A percentile compares a stretch with the other conserved stretches of the same genome.
phyloP scores from a whole-genome alignment of 495 filamentous ascomycete genomes.

The Penicillium diatomitis region DNA sequence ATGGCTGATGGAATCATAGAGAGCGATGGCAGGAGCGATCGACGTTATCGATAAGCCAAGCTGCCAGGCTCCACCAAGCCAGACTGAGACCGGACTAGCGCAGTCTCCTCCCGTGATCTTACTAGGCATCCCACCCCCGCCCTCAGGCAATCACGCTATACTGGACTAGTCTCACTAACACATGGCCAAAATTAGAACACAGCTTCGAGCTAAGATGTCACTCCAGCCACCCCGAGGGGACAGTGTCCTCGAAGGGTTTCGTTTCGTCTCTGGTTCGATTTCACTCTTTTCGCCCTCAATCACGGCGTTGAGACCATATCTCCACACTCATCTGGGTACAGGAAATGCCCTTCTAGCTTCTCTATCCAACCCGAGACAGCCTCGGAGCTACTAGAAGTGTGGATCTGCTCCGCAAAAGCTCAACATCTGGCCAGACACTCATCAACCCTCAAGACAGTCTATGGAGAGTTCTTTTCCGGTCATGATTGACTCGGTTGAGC shows the following conservation, averaged over 20 bases:
- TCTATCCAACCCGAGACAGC: too few species aligned
- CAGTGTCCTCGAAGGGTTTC: conserved; percentile 10
- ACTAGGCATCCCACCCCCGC: too few species aligned
- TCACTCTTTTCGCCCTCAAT: background rate
- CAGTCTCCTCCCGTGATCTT: conserved; percentile 7
- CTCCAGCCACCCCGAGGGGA: conserved; percentile 22
- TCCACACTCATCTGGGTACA: too few species aligned
- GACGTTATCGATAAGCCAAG: conserved; percentile 19
- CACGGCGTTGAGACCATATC: too few species aligned
- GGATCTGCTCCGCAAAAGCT: too few species aligned
- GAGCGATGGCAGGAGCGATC: conserved; percentile 9
- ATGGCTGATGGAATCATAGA: too few species aligned
- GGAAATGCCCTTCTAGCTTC: too few species aligned
- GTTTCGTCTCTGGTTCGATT: background rate
- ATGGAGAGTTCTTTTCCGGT: conserved; percentile 30
- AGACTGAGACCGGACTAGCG: background rate
- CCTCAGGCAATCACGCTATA: conserved; percentile 6
- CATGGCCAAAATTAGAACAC: conserved; percentile 17
- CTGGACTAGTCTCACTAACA: conserved; percentile 7
- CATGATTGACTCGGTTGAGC: conserved; percentile 24
- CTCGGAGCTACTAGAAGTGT: too few species aligned
- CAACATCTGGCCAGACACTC: conserved; percentile 1
- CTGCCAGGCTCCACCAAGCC: background rate
- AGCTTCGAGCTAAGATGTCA: conserved; percentile 14
- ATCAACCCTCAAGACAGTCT: background rate